Evolutionary conservation across 176 grass and related monocot species (phyloP), one percentile per base, ranked within the genome.

Genomic region (Canna indica): DNA sequence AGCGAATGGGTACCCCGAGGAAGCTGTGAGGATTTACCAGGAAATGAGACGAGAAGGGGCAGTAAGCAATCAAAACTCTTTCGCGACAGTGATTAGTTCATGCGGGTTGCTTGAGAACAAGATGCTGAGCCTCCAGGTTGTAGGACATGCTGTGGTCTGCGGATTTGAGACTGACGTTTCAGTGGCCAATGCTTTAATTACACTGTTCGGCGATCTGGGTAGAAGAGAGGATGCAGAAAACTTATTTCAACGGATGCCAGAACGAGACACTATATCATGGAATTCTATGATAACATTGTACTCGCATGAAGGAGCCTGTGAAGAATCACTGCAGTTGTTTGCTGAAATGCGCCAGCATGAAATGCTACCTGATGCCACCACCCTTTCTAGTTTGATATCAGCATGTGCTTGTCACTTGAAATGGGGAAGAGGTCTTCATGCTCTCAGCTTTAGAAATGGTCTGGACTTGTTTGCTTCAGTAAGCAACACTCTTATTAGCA

Each of bases 221-320:
- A 88, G 75, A 84, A 59, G 58, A 39, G 17, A 62, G 28, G 80
- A 91, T 39, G 83, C 88, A 0, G 69, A 82, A 69, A 69, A 22
- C 47, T 56, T 96, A 44, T 96, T 96, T 70, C 63, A 80, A 77
- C 70, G 1, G 29, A 88, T 88, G 85, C 64, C 47, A 4, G 73
- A 67, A 45, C 64, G 48, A 1, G 82, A 90, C 50, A 81, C 68
- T 1, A 90, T 95, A 57, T 88, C 91, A 39, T 90, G 87, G 87
- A 90, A 95, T 2, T 74, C 87, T 3, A 88, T 90, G 47, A 77
- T 90, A 71, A 90, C 91, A 1, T 22, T 84, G 35, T 80, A 87
- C 47, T 86, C 81, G 1, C 86, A 75, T n/a, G 65, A 82, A 74
- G 81, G 78, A 14, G 65, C 70, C 20, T 82, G 70, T 52, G 32